Evolutionary conservation across 2,329 filamentous ascomycete species (phyloP), one percentile per base, ranked within the genome.

Genomic region (Blumeria graminis): DNA sequence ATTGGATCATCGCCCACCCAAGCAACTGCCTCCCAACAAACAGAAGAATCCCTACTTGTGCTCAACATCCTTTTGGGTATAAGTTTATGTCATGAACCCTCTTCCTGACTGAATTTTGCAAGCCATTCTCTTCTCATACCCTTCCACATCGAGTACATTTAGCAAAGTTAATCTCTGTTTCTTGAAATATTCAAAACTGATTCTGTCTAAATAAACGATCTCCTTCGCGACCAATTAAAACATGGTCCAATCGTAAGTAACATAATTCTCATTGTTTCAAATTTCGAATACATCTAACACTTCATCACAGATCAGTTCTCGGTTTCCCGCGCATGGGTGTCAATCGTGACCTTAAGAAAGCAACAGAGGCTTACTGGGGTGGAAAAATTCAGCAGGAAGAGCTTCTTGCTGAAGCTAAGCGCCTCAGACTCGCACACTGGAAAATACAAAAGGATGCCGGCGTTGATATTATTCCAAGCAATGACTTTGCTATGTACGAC

Each of bases 291-390:
- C 57, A 62, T 56, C 61, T 57, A 14, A 48, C 22, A 41, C 51
- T 58, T 14, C 56, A n/a, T 38, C 22, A 59, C 55, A 67, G 65
- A 62, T 63, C 92, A 65, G 78, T 98, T 72, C 84, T 98, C 72
- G 92, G 92, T 75, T 98, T 98, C 81, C 92, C 92, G 72, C 90
- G 92, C 70, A 95, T 96, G 86, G 92, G 92, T 74, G 85, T 80
- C 68, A 86, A 93, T 75, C 88, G 92, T 82, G 92, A 98, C 79
- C 82, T 98, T 71, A 98, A 98, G 84, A 98, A 98, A 82, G 92
- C 92, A 69, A 98, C 89, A 64, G 92, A 98, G 75, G 87, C 90
- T 71, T 98, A 83, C 75, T 98, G 92, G 92, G 84, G 75, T 68
- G 90, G 84, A 72, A 98, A 96, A 78, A 77, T 94, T 71, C 89